These are phyloP conservation scores for Cerrena zonata DNA, from an alignment of 1,284 basidiomycete genomes.

Conservation along the genomic window DNA sequence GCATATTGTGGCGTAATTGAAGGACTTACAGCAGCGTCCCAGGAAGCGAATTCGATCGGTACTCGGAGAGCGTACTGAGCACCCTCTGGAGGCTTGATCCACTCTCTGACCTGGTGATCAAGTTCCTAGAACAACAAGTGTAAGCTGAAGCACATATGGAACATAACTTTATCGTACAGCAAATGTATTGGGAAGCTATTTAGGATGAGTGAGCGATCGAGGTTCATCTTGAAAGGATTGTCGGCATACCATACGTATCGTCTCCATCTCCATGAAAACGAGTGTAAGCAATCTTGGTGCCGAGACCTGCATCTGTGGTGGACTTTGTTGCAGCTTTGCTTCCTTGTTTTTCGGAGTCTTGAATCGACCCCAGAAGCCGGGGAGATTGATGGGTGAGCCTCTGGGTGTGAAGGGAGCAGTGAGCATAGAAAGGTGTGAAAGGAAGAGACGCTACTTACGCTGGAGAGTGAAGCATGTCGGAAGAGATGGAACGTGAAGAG, in stretches of 20 bases:
- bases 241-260: conserved; percentile 58
- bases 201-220: conserved; percentile 9
- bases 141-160: neutral
- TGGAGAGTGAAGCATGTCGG: conserved; percentile 67
- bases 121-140: conserved; percentile 49
- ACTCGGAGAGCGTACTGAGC: conserved; percentile 66
- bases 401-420: conserved; percentile 37
- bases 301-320: conserved; percentile 53
- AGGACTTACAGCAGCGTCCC: conserved; percentile 67
- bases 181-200: conserved; percentile 61
- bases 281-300: conserved; percentile 72
- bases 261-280: conserved; percentile 78
- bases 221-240: conserved; percentile 8
- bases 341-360: conserved; percentile 50
- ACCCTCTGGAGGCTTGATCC: conserved; percentile 76
- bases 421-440: conserved; percentile 19
- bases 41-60: conserved; percentile 75
- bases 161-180: conserved; percentile 34
- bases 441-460: conserved; percentile 49
- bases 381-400: conserved; percentile 56
- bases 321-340: conserved; percentile 43
- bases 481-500: conserved; percentile 13
- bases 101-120: conserved; percentile 69
- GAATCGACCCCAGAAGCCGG: conserved; percentile 64
- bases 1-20: neutral